Conservation (phyloP, 495 filamentous ascomycete species). For the Penicillium malachiteum region DNA sequence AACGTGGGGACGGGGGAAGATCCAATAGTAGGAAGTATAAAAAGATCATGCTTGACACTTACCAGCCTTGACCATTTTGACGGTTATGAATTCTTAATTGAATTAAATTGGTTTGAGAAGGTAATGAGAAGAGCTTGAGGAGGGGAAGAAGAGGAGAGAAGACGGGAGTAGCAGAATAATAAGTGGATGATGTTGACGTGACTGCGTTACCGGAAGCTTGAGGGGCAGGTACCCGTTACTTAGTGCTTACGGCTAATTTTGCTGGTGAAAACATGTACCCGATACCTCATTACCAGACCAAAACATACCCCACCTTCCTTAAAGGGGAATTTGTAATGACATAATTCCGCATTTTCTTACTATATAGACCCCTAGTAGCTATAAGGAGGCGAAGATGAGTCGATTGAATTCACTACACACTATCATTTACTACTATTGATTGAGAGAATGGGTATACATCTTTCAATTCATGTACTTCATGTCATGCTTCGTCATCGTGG, state of each 20-base stretch:
- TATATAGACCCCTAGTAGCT: background rate
- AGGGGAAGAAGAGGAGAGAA: conserved; percentile 14
- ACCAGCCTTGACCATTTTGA: conserved; percentile 97
- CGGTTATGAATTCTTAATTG: conserved; percentile 26
- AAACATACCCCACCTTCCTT: conserved; percentile 34
- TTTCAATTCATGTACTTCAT: background rate
- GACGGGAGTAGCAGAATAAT: conserved; percentile 24
- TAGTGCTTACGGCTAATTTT: background rate
- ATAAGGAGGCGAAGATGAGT: background rate
- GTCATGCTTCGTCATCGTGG: background rate
- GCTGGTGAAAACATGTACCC: background rate
- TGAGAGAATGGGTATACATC: background rate
- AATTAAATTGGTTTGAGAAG: conserved; percentile 9
- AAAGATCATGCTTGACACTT: conserved; percentile 38
- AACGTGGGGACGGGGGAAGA: conserved; percentile 31
- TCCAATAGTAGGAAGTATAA: conserved; percentile 2
- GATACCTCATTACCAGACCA: conserved; percentile 8
- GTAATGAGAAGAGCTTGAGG: conserved; percentile 6
- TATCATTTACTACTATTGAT: background rate
- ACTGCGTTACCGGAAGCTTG: conserved; percentile 13
- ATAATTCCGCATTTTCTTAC: conserved; percentile 15
- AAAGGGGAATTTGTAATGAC: conserved; percentile 27
- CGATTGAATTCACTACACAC: background rate
- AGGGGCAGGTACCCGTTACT: conserved; percentile 7
- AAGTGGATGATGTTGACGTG: conserved; percentile 36